phyloP scores from a whole-genome alignment of 352 stramenopile species.

The Phytophthora foliorum region DNA sequence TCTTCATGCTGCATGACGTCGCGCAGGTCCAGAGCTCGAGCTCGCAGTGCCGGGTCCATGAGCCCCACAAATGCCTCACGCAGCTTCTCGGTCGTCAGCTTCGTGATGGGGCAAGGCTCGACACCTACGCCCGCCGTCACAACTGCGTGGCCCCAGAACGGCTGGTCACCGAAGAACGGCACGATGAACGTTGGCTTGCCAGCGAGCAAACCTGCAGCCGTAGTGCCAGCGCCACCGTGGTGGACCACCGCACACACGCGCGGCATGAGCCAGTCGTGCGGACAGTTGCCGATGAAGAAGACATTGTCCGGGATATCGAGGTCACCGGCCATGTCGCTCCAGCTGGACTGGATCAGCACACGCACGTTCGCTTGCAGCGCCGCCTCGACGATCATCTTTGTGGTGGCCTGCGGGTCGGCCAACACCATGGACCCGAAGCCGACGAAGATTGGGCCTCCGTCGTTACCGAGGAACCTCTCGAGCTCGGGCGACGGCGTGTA shows the following conservation, averaged over 20 bases:
- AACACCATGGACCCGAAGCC: constrained; percentile 35
- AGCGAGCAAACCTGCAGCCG: constrained; percentile 74
- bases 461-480: constrained; percentile 19
- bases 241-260: constrained; percentile 25
- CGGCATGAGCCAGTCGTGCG: constrained; percentile 35
- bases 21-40: constrained; percentile 54
- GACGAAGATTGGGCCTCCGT: constrained; percentile 27
- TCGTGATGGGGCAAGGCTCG: constrained; percentile 73
- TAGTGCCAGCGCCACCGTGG: constrained; percentile 27
- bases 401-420: constrained; percentile 20
- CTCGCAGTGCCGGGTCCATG: constrained; percentile 43
- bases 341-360: constrained; percentile 34
- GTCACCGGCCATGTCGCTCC: constrained; percentile 33
- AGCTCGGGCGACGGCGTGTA: constrained; percentile 22
- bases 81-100: constrained; percentile 81
- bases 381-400: constrained; percentile 34
- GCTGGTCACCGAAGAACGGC: constrained; percentile 96
- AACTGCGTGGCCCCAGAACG: constrained; percentile 92
- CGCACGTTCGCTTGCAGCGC: constrained; percentile 12
- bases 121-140: constrained; percentile 77
- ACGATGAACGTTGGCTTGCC: constrained; percentile 94
- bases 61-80: constrained; percentile 69
- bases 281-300: constrained; percentile 32
- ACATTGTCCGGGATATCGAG: constrained; percentile 29
- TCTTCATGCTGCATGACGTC: constrained; percentile 79